A percentile compares a stretch with the other conserved stretches of the same genome.
phyloP scores from a whole-genome alignment of 352 stramenopile species.

The Phytophthora ohioensis region DNA sequence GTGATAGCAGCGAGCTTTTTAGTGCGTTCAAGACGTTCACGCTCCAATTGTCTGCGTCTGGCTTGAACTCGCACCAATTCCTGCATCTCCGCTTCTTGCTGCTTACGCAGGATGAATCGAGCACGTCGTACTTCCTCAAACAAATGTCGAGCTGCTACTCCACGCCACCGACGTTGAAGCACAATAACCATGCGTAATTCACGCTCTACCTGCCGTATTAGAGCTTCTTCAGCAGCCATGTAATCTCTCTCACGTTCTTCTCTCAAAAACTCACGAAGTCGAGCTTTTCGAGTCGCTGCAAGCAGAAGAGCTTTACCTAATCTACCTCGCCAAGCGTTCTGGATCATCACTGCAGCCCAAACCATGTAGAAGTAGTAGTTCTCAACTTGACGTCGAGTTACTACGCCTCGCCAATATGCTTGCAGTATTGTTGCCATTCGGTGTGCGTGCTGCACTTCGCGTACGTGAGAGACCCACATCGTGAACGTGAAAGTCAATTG shows the following conservation, averaged over 20 bases:
- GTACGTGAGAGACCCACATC: constrained; percentile 56
- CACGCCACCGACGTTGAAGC: constrained; percentile 78
- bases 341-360: constrained; percentile 76
- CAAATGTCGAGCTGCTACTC: constrained; percentile 68
- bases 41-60: constrained; percentile 57
- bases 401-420: constrained; percentile 71
- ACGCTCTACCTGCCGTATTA: constrained; percentile 53
- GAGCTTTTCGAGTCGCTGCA: constrained; percentile 55
- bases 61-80: constrained; percentile 69
- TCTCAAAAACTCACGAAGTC: constrained; percentile 74
- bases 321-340: constrained; percentile 73
- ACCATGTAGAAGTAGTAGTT: constrained; percentile 66
- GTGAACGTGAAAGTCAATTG: constrained; percentile 62
- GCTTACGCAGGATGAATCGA: constrained; percentile 65
- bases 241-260: constrained; percentile 71
- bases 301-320: constrained; percentile 65
- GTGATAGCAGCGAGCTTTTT: constrained; percentile 64
- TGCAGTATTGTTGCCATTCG: constrained; percentile 52
- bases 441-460: constrained; percentile 42
- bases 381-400: constrained; percentile 54
- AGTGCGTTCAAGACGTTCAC: constrained; percentile 49
- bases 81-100: constrained; percentile 74
- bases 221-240: constrained; percentile 57
- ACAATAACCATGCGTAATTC: constrained; percentile 67
- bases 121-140: constrained; percentile 69